Conservation (phyloP, 75 land plant species). For the Larix kaempferi region DNA sequence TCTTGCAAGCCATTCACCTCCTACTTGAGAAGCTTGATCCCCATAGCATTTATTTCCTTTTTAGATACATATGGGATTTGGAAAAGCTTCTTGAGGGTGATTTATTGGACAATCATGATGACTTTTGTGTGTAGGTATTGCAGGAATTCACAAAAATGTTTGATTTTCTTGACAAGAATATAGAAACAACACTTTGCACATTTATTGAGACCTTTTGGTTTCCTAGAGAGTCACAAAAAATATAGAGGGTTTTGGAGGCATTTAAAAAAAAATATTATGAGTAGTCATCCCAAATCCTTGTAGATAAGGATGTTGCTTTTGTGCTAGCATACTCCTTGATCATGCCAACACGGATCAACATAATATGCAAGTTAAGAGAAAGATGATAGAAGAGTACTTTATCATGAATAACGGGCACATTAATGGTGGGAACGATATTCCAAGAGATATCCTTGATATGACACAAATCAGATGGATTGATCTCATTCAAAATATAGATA, state of each 20-base stretch:
- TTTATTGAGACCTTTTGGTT: no score
- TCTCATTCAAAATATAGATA: no score
- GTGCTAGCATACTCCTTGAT: conserved; percentile 86
- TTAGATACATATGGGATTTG: no score
- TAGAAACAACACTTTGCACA: no score
- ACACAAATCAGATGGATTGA: no score
- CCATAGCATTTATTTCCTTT: conserved; percentile 62
- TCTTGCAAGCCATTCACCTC: conserved; percentile 52
- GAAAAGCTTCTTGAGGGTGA: conserved; percentile 74
- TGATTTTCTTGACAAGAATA: no score
- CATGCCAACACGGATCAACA: conserved; percentile 97
- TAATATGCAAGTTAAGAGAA: conserved; percentile 89
- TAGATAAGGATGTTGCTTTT: conserved; percentile 72
- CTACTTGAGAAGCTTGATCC: conserved; percentile 73
- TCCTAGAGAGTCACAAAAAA: no score
- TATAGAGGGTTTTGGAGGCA: conserved; percentile 83
- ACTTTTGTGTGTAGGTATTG: conserved; percentile 65
- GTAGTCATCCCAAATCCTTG: conserved; percentile 65
- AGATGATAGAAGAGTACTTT: conserved; percentile 98
- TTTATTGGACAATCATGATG: conserved; percentile 78
- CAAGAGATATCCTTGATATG: no score
- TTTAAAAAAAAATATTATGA: conserved; percentile 85
- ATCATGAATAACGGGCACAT: conserved; percentile 77
- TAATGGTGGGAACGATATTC: conserved; percentile 88
- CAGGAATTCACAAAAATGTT: no score